Evolutionary conservation across 1,139 yeast genomes (phyloP), one percentile per base, ranked within the genome.

Genomic region (Kodamaea plutei): DNA sequence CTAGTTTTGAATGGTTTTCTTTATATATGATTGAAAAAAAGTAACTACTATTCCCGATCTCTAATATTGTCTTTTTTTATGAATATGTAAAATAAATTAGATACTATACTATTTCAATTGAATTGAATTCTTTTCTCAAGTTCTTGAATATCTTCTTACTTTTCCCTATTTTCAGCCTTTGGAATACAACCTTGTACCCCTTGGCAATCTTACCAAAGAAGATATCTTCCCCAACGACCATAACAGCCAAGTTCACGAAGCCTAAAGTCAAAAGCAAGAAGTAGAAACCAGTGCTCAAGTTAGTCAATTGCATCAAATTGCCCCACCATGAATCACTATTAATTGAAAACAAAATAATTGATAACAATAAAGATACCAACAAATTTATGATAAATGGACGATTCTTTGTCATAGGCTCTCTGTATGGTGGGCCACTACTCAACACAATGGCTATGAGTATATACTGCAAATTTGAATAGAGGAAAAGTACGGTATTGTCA

Each of bases 401-500:
- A 53, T 91, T 91, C 41, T 76, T 68, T 22, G 61, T 55, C 48
- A 84, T 73, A 1, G 93, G 80, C 49, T 84, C 82, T 37, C 98
- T 71, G 54, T 87, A 93, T n/a, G 99, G 99, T 8, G 94, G 93
- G 0, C 99, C 98, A 17, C 78, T 84, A 18, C 95, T 84, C 38
- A 91, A 64, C 13, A 88, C 76, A 20, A 87, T 63, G 0, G 97
- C 96, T 35, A 81, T 73, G 36, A 87, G 62, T 31, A 93, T 83
- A 55, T 91, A 93, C 61, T 91, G 98, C 62, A 84, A 83, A 49
- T 88, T 85, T 3, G 95, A 75, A 45, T 75, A 79, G 32, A 80
- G 71, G 57, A 91, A 91, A 36, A 91, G 61, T 0, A 83, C 77
- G 0, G 97, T 85, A 50, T 93, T 91, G 54, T 93, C 98, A 0